Evolutionary conservation across 169 alveolate species (phyloP).

Genomic region (Cryptosporidium muris): DNA sequence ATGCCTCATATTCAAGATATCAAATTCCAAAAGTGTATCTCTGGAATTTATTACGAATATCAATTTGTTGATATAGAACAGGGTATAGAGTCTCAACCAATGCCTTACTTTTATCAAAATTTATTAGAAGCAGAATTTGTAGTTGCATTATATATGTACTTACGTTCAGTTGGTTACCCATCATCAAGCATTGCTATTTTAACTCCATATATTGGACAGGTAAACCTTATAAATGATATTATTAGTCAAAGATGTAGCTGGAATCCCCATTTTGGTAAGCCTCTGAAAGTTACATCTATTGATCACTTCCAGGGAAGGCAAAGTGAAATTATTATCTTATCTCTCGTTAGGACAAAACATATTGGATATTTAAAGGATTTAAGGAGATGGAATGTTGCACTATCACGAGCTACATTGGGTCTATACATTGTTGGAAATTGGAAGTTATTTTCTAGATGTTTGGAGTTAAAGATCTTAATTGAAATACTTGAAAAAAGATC

Average conservation of each 20-base stretch:
- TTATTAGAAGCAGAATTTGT: constrained; percentile 92
- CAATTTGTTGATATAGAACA: constrained; percentile 87
- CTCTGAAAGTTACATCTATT: too few species aligned
- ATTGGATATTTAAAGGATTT: too few species aligned
- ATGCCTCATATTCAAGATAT: constrained; percentile 78
- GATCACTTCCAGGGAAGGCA: too few species aligned
- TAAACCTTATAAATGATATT: constrained; percentile 85
- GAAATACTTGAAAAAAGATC: too few species aligned
- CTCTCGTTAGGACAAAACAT: too few species aligned
- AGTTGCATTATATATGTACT: constrained; percentile 90
- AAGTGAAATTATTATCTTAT: too few species aligned
- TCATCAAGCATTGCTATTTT: constrained; percentile 84
- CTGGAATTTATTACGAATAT: constrained; percentile 79
- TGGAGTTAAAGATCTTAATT: too few species aligned
- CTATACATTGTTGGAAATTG: too few species aligned
- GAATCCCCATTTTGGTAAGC: not conserved
- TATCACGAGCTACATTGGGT: too few species aligned
- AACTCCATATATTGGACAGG: constrained; percentile 93
- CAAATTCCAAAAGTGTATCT: constrained; percentile 53
- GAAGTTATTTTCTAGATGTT: too few species aligned
- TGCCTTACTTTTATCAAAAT: constrained; percentile 90
- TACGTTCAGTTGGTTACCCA: constrained; percentile 89
- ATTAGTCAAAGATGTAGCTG: constrained; percentile 67
- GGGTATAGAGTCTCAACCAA: constrained; percentile 85
- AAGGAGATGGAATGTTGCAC: too few species aligned